Evolutionary conservation across 176 grass and related monocot species (phyloP), one percentile per base, ranked within the genome.

Genomic region (Ensete ventricosum): DNA sequence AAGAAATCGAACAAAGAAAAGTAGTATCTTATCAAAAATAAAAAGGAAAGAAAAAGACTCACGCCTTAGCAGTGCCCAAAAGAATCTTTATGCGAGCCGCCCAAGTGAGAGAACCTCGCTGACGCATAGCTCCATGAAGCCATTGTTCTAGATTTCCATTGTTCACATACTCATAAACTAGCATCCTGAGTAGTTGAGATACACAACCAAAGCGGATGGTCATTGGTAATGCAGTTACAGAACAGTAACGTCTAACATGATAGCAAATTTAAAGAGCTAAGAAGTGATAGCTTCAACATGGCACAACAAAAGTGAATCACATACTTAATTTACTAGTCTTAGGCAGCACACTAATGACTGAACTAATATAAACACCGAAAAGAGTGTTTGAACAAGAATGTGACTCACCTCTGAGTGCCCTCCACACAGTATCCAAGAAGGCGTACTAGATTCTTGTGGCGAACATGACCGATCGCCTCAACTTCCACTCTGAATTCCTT

Each of bases 401-500:
- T 50, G 43, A 48, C 70, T 87, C 55, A 93, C 90, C 90, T 89
- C 72, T 93, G 90, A 78, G 90, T 93, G 81, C 90, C 90, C 72
- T 93, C 90, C 13, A 93, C 82, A 52, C 90, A 93, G 52, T 89
- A 93, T 54, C 87, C 90, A 19, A 93, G 82, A 80, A 93, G 87
- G 48, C 90, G 87, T 25, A 93, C 90, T 43, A 93, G 81, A 85
- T 93, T 93, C 71, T 93, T 93, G 80, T 93, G 90, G 54, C 90
- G 90, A 71, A 93, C 90, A 89, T 93, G 90, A 81, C 90, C 90
- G 62, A 93, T 93, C 69, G 90, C 90, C 75, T 93, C 90, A 83
- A 93, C 90, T 87, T 93, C 90, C 80, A 93, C 90, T 83, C 87
- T 79, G 71, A 93, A 93, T 87, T 93, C 90, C 77, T 93, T 93